Evolutionary conservation across 129 eudicot species (phyloP).

Genomic region (Pittosporum tobira): DNA sequence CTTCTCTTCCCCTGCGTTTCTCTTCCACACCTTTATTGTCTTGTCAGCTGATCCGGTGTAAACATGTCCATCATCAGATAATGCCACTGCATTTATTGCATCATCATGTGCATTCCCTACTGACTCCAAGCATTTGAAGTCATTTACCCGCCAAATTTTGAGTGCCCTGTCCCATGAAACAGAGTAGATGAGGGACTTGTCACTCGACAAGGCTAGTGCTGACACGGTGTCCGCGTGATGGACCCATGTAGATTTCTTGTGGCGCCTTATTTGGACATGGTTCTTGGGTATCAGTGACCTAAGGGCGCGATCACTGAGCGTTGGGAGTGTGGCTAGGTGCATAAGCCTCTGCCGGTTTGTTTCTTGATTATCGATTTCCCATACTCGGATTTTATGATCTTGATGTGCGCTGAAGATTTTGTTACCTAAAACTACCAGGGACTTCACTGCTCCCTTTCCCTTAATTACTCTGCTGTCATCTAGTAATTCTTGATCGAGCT

Average conservation of each 20-base stretch:
- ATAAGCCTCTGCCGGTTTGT: constrained; percentile 23
- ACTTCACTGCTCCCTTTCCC: constrained; percentile 58
- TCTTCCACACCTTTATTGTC: constrained; percentile 49
- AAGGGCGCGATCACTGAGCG: constrained; percentile 43
- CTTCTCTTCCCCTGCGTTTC: constrained; percentile 21
- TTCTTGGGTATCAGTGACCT: constrained; percentile 38
- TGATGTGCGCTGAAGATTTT: constrained; percentile 61
- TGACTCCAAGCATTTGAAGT: constrained; percentile 62
- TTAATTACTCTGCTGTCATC: constrained; percentile 19
- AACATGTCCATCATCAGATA: constrained; percentile 40
- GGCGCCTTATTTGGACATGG: constrained; percentile 42
- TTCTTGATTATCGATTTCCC: constrained; percentile 36
- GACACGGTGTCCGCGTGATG: constrained; percentile 60
- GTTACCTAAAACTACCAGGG: constrained; percentile 32
- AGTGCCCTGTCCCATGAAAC: constrained; percentile 66
- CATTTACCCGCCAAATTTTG: constrained; percentile 55
- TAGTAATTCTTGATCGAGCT: constrained; percentile 22
- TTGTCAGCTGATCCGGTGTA: constrained; percentile 61
- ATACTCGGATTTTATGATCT: constrained; percentile 55
- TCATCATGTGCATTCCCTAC: constrained; percentile 57
- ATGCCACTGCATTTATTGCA: constrained; percentile 50
- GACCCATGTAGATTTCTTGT: constrained; percentile 61
- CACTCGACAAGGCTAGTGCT: constrained; percentile 45
- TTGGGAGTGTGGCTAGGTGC: constrained; percentile 56
- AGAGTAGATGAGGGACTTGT: constrained; percentile 46